Base-by-base conservation (phyloP, 1,139 yeast species). In the Yamadazyma aaseri region DNA sequence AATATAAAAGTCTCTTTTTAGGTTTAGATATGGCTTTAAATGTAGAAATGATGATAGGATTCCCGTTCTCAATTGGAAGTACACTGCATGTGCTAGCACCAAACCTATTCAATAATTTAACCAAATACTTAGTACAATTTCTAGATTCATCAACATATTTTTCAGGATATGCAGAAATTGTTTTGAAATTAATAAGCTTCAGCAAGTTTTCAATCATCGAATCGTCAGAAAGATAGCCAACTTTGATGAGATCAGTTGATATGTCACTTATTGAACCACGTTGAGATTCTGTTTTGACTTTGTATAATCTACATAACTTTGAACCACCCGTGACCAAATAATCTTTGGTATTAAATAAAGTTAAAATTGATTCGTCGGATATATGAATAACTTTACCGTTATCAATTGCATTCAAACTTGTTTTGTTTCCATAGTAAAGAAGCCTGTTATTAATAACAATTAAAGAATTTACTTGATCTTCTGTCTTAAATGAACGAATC, bases 21-120 rank as follows among this genome's bases (percentile, higher is more conserved):
- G 30, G 17, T 26, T 20, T 33, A 6, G 25, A 8, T 10, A 18
- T 28, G 47, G 71, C 80, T 34, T 68, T 65, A 58, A 90, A 92
- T 6, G 68, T 63, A 0, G 92, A 90, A 49, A 77, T 81, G 0
- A 92, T 92, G 3, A 89, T 77, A 0, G 98, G 97, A 51, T 87
- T 90, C 8, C 83, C 81, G 47, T 82, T 67, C 9, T 73, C 71
- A 3, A 87, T 86, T 0, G 96, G 89, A 14, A 90, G 54, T 18
- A 89, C 58, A 41, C 78, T 74, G 0, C 95, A 74, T 13, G 74
- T 66, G 9, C 58, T 58, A 1, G 96, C 96, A 3, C 97, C 97
- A 42, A 86, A 67, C 26, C 68, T 73, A 31, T 75, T 71, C 35
- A 89, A 68, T 18, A 90, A 59, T 38, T 76, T 73, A 23, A 79